phyloP scores from a whole-genome alignment of 805 yeast species.

The Ogataea zsoltii region DNA sequence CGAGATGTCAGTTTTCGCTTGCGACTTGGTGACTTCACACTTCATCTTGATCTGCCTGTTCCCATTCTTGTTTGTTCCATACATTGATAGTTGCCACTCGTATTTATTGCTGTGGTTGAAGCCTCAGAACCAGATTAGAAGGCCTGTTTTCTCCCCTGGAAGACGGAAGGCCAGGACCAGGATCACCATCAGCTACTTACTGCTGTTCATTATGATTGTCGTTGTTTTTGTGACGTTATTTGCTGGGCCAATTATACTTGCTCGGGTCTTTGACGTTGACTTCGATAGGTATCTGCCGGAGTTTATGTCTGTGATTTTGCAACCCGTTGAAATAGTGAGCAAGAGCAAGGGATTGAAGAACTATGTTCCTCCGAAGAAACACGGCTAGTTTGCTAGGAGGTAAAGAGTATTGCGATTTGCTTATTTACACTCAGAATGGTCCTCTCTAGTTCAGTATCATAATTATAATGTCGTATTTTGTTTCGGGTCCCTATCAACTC shows the following conservation, averaged over 20 bases:
- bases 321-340: constrained; percentile 40
- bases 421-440: background rate
- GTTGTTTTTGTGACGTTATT: constrained; percentile 36
- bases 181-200: constrained; percentile 31
- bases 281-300: constrained; percentile 43
- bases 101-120: constrained; percentile 66
- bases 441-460: constrained; percentile 4
- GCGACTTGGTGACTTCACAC: constrained; percentile 63
- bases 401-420: constrained; percentile 4
- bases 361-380: constrained; percentile 28
- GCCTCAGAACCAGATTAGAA: constrained; percentile 44
- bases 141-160: constrained; percentile 42
- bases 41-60: constrained; percentile 55
- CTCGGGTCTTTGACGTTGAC: constrained; percentile 39
- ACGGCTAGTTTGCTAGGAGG: constrained; percentile 8
- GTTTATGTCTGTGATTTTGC: constrained; percentile 37
- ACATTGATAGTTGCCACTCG: constrained; percentile 66
- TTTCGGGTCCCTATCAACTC: constrained; percentile 9
- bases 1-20: constrained; percentile 69
- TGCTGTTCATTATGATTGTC: constrained; percentile 38
- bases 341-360: constrained; percentile 40
- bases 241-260: constrained; percentile 41
- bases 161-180: constrained; percentile 44
- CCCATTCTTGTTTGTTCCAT: constrained; percentile 64
- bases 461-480: constrained; percentile 4